Base-by-base conservation (phyloP, 1,284 basidiomycete genomes). In the Irpex lacteus region DNA sequence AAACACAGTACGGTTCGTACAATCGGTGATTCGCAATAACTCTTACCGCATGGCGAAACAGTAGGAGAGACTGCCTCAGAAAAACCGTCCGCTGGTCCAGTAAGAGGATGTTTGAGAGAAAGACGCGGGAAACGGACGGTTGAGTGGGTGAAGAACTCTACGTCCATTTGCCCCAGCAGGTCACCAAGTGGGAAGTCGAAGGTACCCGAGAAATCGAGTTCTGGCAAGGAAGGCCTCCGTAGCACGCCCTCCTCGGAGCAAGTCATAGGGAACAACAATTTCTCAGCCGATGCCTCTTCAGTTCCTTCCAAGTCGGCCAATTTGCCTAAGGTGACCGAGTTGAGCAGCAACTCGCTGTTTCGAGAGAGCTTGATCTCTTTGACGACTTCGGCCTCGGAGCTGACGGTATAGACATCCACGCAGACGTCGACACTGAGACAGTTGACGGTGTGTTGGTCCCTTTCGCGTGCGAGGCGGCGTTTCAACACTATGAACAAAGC, bases 91-190 rank as follows among this genome's bases (percentile, higher is more conserved):
- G 18, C 6, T 3, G 7, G 9, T 47, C n/a, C 21, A 11, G 58
- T 11, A 47, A 9, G 38, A 36, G 38, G 21, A 0, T 5, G 36
- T 1, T 58, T 13, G 56, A 58, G 34, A 38, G 56, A 59, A 5
- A 61, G 53, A 6, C 60, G 50, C 3, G 60, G 60, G 26, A 61
- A 61, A 19, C 36, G 50, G 6, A 61, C 21, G 6, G 50, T 61
- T 6, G 60, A 61, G 8, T 49, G 53, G 4, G 53, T 15, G 36
- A 61, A 32, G 4, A 26, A 53, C 15, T 61, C 60, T 36, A 61
- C 60, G 4, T 61, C 53, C 53, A 61, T 61, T 18, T 38, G 32
- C 1, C 52, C n/a, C 18, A 61, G 55, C 32, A 52, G 21, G 8
- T 40, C 34, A 47, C 15, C 34, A 9, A 55, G 38, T 26, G 60